Percentiles rank a stretch among this genome's conserved stretches.
Conservation (phyloP, 805 yeast species). For the Pichia eremophila region DNA sequence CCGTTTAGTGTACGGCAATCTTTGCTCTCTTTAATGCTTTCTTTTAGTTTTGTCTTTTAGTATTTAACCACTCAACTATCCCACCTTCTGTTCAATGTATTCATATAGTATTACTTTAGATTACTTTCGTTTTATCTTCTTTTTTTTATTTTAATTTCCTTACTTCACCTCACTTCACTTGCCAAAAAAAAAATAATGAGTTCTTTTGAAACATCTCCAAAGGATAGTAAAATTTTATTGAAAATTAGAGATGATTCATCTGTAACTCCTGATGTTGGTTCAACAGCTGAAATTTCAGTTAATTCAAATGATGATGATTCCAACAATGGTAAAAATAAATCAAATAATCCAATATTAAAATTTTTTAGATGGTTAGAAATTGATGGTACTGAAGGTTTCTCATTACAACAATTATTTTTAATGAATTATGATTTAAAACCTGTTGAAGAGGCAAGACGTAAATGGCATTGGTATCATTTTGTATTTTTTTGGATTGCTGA, state of each 20-base stretch:
- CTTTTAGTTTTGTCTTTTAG: no score
- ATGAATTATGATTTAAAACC: constrained; percentile 72
- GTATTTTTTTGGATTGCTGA: constrained; percentile 84
- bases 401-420: constrained; percentile 55
- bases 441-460: constrained; percentile 61
- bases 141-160: no score
- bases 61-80: no score
- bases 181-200: background rate
- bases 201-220: background rate
- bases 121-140: background rate
- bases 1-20: background rate
- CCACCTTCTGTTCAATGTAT: no score
- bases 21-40: no score
- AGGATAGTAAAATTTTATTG: background rate
- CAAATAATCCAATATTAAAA: background rate
- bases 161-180: no score
- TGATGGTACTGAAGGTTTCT: constrained; percentile 27
- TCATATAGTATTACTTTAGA: no score
- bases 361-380: constrained; percentile 16
- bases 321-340: background rate
- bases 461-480: constrained; percentile 81
- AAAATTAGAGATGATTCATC: background rate
- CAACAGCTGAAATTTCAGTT: background rate
- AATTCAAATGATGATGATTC: background rate
- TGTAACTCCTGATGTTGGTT: no score